Conservation (phyloP, 805 yeast species). For the Sporopachydermia lactativora region DNA sequence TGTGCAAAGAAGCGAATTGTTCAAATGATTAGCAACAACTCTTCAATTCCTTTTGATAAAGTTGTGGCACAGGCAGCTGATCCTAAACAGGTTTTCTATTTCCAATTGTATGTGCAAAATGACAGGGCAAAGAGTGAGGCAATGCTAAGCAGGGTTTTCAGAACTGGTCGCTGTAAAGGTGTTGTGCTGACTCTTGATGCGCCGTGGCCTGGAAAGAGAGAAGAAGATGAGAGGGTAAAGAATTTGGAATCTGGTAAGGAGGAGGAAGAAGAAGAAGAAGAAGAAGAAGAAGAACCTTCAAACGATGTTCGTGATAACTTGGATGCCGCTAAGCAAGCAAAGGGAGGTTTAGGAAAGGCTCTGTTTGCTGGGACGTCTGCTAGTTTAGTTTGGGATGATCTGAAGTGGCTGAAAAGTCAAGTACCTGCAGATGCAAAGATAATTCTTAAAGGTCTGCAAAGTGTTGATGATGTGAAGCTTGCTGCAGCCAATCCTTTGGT, state of each 20-base stretch:
- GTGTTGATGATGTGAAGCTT: slow-evolving; percentile 11
- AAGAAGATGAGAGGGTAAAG: slow-evolving; percentile 28
- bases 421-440: slow-evolving; percentile 12
- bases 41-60: slow-evolving; percentile 28
- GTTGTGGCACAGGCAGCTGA: slow-evolving; percentile 20
- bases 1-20: slow-evolving; percentile 26
- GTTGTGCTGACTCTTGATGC: slow-evolving; percentile 38
- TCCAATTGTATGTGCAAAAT: slow-evolving; percentile 33
- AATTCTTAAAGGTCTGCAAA: slow-evolving; percentile 13
- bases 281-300: slow-evolving; percentile 9
- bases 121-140: slow-evolving; percentile 20
- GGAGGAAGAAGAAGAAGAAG: slow-evolving; percentile 18
- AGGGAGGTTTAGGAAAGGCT: slow-evolving; percentile 20
- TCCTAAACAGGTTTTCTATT: slow-evolving; percentile 28
- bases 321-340: slow-evolving; percentile 12
- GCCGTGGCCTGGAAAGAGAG: slow-evolving; percentile 37
- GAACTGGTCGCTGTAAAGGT: slow-evolving; percentile 26
- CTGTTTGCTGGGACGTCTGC: slow-evolving; percentile 16
- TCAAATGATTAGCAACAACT: slow-evolving; percentile 34
- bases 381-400: slow-evolving; percentile 11
- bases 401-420: slow-evolving; percentile 9
- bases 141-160: slow-evolving; percentile 25
- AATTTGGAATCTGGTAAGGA: slow-evolving; percentile 10
- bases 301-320: slow-evolving; percentile 6
- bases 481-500: slow-evolving; percentile 11